Evolutionary conservation across 495 filamentous ascomycete species (phyloP), one percentile per base, ranked within the genome.

Genomic region (Parathielavia hyrcaniae): DNA sequence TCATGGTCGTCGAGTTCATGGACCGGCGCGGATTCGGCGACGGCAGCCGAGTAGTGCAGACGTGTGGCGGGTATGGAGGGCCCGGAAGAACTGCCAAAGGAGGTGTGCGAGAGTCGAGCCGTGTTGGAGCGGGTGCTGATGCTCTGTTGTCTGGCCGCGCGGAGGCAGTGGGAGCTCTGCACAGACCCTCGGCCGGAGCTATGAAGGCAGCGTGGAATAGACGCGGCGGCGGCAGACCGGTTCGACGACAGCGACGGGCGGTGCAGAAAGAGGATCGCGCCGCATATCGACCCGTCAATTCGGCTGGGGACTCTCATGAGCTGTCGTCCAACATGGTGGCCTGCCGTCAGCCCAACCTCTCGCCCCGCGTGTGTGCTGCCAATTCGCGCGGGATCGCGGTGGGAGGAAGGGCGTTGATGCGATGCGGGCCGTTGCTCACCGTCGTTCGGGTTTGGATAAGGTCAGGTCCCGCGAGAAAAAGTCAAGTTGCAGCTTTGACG

Each of bases 271-370:
- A 71, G 67, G 64, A 77, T 70, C 64, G 74, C 69, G 73, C 76
- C 74, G 73, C 72, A 76, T 73, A 73, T 73, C 72, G 74, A 75
- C 71, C 75, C 71, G 67, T 79, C 73, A 69, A 77, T 74, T 74
- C 72, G 73, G 67, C 67, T 75, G 59, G 73, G 67, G 70, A 75
- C 69, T 77, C 73, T 78, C 77, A 79, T 79, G 77, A 69, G 77
- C 67, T 72, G 70, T 72, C 66, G 72, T 68, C 68, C 60, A 68
- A 66, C 77, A 79, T 79, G 68, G 62, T 77, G 68, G 64, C 70
- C 61, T 65, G 60, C 67, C 65, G 63, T 60, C 65, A 75, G 70
- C 70, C 71, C 67, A 71, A 61, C 70, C 67, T 70, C 64, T 64
- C 55, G 57, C 68, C 63, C 35, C 32, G 26, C 50, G 55, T 59